These are phyloP conservation scores for Fragilariopsis cylindrus DNA, from an alignment of 108 stramenopile species.

Conservation along the genomic window DNA sequence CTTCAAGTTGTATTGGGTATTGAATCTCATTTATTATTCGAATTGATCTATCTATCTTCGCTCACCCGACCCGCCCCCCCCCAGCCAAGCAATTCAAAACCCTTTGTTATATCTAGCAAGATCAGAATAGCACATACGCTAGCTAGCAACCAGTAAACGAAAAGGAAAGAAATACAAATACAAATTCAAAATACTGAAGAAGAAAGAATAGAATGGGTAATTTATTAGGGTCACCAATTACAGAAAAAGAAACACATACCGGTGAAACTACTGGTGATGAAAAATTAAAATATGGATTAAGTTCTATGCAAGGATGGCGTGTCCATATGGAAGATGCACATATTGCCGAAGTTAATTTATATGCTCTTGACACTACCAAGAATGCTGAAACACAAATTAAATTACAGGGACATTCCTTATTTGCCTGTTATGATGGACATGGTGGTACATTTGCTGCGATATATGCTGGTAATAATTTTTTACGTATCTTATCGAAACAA, in stretches of 20 bases:
- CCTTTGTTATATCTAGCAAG: too few species aligned
- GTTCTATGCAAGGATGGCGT: constrained; percentile 91
- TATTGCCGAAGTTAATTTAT: constrained; percentile 27
- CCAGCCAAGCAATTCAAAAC: too few species aligned
- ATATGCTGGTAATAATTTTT: constrained; percentile 65
- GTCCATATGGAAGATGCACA: constrained; percentile 91
- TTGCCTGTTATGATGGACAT: constrained; percentile 91
- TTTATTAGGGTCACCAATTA: constrained; percentile 56
- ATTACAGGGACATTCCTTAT: constrained; percentile 60
- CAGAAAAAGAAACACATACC: constrained; percentile 67
- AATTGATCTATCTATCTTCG: too few species aligned
- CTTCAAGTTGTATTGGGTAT: too few species aligned
- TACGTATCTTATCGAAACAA: constrained; percentile 56
- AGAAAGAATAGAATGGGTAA: constrained; percentile 51
- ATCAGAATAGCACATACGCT: too few species aligned
- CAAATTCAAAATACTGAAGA: too few species aligned
- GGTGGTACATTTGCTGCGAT: constrained; percentile 80
- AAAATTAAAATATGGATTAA: constrained; percentile 57
- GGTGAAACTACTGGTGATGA: constrained; percentile 42
- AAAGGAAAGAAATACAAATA: too few species aligned
- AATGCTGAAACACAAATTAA: background rate
- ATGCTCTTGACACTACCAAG: background rate
- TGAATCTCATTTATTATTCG: too few species aligned
- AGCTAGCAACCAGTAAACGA: too few species aligned
- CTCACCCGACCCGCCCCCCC: too few species aligned